A percentile compares a stretch with the other conserved stretches of the same genome.
phyloP scores from a whole-genome alignment of 805 yeast genomes.

The Tetrapisispora nanseiensis region DNA sequence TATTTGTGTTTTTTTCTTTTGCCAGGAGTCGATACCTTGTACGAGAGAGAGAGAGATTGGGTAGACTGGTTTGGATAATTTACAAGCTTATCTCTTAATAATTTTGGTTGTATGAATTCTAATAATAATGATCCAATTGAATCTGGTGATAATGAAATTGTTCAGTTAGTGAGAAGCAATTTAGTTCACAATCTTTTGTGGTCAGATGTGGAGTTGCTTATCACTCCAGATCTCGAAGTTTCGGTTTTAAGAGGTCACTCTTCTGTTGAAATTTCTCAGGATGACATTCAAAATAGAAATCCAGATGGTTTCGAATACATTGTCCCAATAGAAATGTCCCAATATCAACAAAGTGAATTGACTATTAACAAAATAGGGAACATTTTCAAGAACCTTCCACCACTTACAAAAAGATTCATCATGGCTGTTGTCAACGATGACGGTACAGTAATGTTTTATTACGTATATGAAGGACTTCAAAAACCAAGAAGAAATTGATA shows the following conservation, averaged over 20 bases:
- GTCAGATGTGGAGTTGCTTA: constrained; percentile 13
- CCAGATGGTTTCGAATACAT: constrained; percentile 15
- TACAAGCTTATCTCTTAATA: too few species aligned
- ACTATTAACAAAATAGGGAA: constrained; percentile 19
- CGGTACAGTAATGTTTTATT: constrained; percentile 63
- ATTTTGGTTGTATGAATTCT: not conserved
- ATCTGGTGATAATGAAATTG: not conserved
- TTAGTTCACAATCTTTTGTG: constrained; percentile 23
- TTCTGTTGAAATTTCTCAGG: constrained; percentile 10
- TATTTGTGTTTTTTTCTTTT: too few species aligned
- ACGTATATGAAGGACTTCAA: constrained; percentile 53
- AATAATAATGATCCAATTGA: not conserved
- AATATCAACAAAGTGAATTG: constrained; percentile 14
- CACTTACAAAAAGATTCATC: constrained; percentile 34
- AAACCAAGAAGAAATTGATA: constrained; percentile 48
- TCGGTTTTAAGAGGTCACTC: constrained; percentile 18
- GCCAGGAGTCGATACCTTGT: too few species aligned
- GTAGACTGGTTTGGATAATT: too few species aligned
- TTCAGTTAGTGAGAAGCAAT: constrained; percentile 10
- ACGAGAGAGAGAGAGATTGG: too few species aligned
- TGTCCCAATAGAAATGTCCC: constrained; percentile 24
- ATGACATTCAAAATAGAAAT: constrained; percentile 13
- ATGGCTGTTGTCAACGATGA: constrained; percentile 53
- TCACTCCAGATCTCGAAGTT: not conserved
- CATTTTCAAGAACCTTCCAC: constrained; percentile 14